A percentile compares a stretch with the other conserved stretches of the same genome.
These are phyloP conservation scores for Cladosporium velox DNA, from an alignment of 2,329 filamentous ascomycete species.

Conservation along the genomic window DNA sequence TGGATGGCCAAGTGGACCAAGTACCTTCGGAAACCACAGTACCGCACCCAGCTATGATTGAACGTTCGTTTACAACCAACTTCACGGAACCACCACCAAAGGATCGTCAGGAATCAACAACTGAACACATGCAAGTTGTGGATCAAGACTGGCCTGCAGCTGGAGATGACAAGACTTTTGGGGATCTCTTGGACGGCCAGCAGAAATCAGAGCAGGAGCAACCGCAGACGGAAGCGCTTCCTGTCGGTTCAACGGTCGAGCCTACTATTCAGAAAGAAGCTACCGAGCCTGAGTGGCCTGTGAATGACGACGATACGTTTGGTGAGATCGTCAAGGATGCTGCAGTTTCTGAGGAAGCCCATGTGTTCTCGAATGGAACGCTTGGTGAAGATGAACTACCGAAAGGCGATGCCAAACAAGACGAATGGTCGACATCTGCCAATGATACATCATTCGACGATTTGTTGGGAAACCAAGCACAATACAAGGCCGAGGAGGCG, in stretches of 20 bases:
- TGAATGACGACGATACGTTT: slow-evolving; percentile 28
- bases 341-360: not conserved
- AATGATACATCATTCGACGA: slow-evolving; percentile 7
- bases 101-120: slow-evolving; percentile 14
- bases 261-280: not conserved
- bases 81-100: slow-evolving; percentile 32
- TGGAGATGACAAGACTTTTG: slow-evolving; percentile 37
- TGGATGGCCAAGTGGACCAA: not conserved
- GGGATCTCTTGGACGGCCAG: slow-evolving; percentile 31
- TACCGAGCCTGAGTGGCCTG: slow-evolving; percentile 6
- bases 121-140: slow-evolving; percentile 8
- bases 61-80: slow-evolving; percentile 37
- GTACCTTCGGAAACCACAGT: slow-evolving; percentile 9
- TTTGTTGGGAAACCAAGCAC: not conserved
- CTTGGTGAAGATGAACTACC: not conserved
- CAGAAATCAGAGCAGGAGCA: not conserved
- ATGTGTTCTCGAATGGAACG: not conserved
- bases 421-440: slow-evolving; percentile 23
- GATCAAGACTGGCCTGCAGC: slow-evolving; percentile 32
- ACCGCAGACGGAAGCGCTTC: not conserved
- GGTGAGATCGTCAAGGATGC: slow-evolving; percentile 20
- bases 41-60: slow-evolving; percentile 20
- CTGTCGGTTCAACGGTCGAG: not conserved
- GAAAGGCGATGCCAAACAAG: not conserved
- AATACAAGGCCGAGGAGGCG: not conserved